These are phyloP conservation scores for Stemphylium vesicarium DNA, from an alignment of 2,329 filamentous ascomycete genomes.

Conservation along the genomic window DNA sequence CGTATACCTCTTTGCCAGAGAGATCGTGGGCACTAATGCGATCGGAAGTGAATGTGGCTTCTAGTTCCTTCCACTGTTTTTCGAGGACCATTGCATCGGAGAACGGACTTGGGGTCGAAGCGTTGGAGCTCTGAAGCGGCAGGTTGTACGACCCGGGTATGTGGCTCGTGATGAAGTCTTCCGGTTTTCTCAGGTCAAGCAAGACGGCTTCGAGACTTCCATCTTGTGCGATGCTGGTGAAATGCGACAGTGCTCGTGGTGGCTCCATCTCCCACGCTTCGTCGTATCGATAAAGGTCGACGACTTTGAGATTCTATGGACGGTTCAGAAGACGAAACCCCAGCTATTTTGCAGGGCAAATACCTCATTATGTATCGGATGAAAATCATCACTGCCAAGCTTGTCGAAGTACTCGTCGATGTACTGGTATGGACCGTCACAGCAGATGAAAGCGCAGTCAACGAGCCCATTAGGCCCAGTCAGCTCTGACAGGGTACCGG, in stretches of 20 bases:
- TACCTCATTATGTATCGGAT: slow-evolving; percentile 26
- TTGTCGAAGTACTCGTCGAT: slow-evolving; percentile 66
- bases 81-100: slow-evolving; percentile 22
- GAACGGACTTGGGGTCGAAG: slow-evolving; percentile 20
- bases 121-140: slow-evolving; percentile 23
- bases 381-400: slow-evolving; percentile 49
- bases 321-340: background rate
- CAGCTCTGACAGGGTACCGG: slow-evolving; percentile 18
- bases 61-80: slow-evolving; percentile 28
- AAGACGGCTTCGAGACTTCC: slow-evolving; percentile 5
- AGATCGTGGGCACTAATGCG: slow-evolving; percentile 28
- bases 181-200: slow-evolving; percentile 25
- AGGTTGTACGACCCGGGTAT: slow-evolving; percentile 30
- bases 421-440: slow-evolving; percentile 69
- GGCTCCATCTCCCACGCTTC: slow-evolving; percentile 30
- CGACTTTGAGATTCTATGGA: slow-evolving; percentile 22
- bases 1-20: slow-evolving; percentile 22
- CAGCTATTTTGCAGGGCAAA: background rate
- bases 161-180: slow-evolving; percentile 22
- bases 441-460: slow-evolving; percentile 60
- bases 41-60: slow-evolving; percentile 22
- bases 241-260: slow-evolving; percentile 15
- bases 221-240: slow-evolving; percentile 1
- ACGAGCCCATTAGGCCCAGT: slow-evolving; percentile 15
- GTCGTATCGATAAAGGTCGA: slow-evolving; percentile 31